phyloP scores from a whole-genome alignment of 1,284 basidiomycete species.

The Albatrellus sp. region DNA sequence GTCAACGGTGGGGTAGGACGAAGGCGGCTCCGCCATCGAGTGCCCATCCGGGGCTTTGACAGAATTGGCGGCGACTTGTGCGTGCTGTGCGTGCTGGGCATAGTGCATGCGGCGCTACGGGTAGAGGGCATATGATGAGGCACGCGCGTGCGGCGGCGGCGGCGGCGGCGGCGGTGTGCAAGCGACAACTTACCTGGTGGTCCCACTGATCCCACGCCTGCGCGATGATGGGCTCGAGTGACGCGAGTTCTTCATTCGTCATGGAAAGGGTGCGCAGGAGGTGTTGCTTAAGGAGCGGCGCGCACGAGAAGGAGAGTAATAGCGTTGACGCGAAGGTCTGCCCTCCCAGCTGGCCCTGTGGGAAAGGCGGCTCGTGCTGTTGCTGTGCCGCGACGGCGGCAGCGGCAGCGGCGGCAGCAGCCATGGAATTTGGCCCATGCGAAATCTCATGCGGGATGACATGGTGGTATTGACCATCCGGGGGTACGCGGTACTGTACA shows the following conservation, averaged over 20 bases:
- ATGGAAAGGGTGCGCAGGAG: slow-evolving; percentile 57
- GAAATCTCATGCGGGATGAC: slow-evolving; percentile 39
- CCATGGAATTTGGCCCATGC: slow-evolving; percentile 11
- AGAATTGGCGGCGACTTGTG: slow-evolving; percentile 20
- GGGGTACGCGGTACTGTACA: slow-evolving; percentile 42
- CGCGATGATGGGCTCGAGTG: slow-evolving; percentile 65
- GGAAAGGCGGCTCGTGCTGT: slow-evolving; percentile 22
- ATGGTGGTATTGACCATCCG: slow-evolving; percentile 40
- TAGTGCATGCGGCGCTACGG: slow-evolving; percentile 52
- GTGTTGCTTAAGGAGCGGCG: slow-evolving; percentile 60
- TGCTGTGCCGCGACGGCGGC: slow-evolving; percentile 12
- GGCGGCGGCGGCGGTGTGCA: slow-evolving; percentile 5
- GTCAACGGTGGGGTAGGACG: slow-evolving; percentile 22
- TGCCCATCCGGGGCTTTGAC: slow-evolving; percentile 22
- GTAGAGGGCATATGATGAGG: slow-evolving; percentile 4
- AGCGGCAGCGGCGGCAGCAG: slow-evolving; percentile 15
- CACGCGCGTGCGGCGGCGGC: slow-evolving; percentile 5
- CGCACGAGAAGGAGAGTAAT: slow-evolving; percentile 58
- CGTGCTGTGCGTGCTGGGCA: slow-evolving; percentile 39
- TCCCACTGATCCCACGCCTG: slow-evolving; percentile 78
- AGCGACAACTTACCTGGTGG: slow-evolving; percentile 39
- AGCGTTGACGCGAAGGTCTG: slow-evolving; percentile 65
- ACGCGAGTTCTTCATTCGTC: slow-evolving; percentile 66
- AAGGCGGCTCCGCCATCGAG: slow-evolving; percentile 19
- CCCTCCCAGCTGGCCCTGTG: slow-evolving; percentile 33